These are phyloP conservation scores for Rusavskia elegans DNA, from an alignment of 495 filamentous ascomycete genomes.

Conservation along the genomic window DNA sequence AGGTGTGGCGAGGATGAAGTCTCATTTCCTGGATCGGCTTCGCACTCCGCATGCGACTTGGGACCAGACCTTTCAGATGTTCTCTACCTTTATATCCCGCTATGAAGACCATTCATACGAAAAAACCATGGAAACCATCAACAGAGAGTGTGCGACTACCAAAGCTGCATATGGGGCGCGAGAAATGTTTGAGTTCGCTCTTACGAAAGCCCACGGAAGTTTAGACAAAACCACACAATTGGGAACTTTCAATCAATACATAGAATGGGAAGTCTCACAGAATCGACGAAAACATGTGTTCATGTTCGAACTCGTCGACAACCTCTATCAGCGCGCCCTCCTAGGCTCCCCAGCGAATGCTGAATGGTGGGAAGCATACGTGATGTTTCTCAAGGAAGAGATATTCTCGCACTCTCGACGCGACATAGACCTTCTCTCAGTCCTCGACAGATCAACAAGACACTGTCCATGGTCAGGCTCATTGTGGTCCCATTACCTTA, in stretches of 20 bases:
- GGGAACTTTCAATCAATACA: conserved; percentile 51
- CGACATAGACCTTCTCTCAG: conserved; percentile 26
- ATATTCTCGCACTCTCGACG: conserved; percentile 20
- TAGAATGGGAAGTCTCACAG: conserved; percentile 62
- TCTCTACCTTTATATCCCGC: conserved; percentile 63
- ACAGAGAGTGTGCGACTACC: conserved; percentile 43
- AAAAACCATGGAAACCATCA: conserved; percentile 57
- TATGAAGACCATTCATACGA: conserved; percentile 68
- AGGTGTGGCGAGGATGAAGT: conserved; percentile 46
- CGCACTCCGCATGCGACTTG: conserved; percentile 68
- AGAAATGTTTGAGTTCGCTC: conserved; percentile 52
- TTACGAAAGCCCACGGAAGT: conserved; percentile 41
- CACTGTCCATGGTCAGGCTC: conserved; percentile 87
- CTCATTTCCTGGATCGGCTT: conserved; percentile 58
- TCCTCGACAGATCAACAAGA: conserved; percentile 60
- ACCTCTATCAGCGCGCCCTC: conserved; percentile 60
- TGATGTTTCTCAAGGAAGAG: conserved; percentile 49
- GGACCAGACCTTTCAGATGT: conserved; percentile 69
- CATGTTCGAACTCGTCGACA: conserved; percentile 48
- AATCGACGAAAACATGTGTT: conserved; percentile 35
- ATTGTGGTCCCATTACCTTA: conserved; percentile 77
- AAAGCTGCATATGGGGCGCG: conserved; percentile 54
- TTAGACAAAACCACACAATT: conserved; percentile 42
- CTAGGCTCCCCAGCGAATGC: conserved; percentile 56
- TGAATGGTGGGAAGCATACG: conserved; percentile 63